Conservation (phyloP, 345 rosid genomes). For the Cardiospermum halicacabum region DNA sequence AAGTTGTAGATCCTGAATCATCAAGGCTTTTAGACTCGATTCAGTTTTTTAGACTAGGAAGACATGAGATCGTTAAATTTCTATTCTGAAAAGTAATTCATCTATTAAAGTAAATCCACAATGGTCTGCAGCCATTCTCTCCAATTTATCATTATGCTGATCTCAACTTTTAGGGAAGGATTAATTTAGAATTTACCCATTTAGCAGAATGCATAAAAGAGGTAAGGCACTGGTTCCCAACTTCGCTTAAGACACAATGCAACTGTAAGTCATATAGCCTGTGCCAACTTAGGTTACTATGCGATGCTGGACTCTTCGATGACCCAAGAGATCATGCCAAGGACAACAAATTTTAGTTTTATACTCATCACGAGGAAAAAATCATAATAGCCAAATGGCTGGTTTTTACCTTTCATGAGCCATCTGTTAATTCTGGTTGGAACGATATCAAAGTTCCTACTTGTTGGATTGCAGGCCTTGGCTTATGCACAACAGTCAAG, state of each 20-base stretch:
- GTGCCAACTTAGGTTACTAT: background rate
- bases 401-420: background rate
- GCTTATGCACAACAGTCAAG: slow-evolving; percentile 80
- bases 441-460: background rate
- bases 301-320: background rate
- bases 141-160: background rate
- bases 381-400: background rate
- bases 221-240: too few species aligned
- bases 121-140: background rate
- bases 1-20: background rate
- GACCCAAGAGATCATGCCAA: background rate
- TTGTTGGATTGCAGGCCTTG: slow-evolving; percentile 43
- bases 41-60: background rate
- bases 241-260: too few species aligned
- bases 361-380: background rate
- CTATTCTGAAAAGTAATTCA: background rate
- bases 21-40: background rate
- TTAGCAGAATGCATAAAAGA: background rate
- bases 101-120: background rate
- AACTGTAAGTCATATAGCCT: background rate
- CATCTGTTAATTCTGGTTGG: slow-evolving; percentile 1
- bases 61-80: background rate
- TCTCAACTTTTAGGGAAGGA: background rate
- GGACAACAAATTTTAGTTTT: background rate
- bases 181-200: background rate